Base-by-base conservation (phyloP, 805 yeast species). In the Torulaspora microellipsoides region DNA sequence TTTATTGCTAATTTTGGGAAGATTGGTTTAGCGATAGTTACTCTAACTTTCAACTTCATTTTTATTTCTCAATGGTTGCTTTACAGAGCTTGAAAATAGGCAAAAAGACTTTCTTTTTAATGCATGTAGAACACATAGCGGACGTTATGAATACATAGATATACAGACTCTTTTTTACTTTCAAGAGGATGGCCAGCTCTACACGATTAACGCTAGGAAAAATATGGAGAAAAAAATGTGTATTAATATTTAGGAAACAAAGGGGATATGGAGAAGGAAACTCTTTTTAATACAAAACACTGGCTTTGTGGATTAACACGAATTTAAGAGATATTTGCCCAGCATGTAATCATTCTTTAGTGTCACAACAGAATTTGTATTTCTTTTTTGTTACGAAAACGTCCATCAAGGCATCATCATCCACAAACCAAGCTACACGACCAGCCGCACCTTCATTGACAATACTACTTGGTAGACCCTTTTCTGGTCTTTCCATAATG, bases 361-460 rank as follows among this genome's bases (percentile, higher is more conserved):
- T 32, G 34, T 43, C 46, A 28, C 43, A 45, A 38, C 50, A 41
- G 40, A 51, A 54, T 28, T 53, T 53, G 38, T 55, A 55, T 27
- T 51, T 48, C 40, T 55, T 55, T 45, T 55, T 55, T 11, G 51
- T 51, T n/a, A 55, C 55, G 27, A 77, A 77, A 39, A 84, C 83
- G 56, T 87, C 95, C 36, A 79, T 77, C 56, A 86, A 76, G 2
- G 96, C 95, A 52, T 81, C 95, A 56, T 87, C 85, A 63, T 90
- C 97, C 34, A 90, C 97, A 69, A 90, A 90, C 97, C 97, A 90
- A 13, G 88, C 77, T 7, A 89, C 95, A 66, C 83, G 82, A 17
- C 96, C 96, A 1, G 95, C 95, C 20, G 96, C 95, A 31, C 85
- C 84, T 66, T 88, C 96, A 59, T 89, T 89, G 47, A 90, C 95